phyloP scores from a whole-genome alignment of 2,329 filamentous ascomycete species.

The Rhynchosporium graminicola region DNA sequence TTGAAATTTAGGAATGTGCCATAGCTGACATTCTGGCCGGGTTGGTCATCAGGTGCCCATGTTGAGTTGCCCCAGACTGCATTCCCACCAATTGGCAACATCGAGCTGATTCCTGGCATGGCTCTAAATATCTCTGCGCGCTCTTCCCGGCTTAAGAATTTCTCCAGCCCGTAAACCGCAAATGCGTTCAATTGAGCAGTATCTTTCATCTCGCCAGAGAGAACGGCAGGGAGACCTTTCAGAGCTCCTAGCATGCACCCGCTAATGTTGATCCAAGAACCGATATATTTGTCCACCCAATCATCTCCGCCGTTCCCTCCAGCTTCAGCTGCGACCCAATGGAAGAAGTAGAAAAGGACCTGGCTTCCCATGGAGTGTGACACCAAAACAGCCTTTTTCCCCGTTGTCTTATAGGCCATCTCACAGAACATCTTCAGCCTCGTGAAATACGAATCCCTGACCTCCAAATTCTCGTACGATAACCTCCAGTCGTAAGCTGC shows the following conservation, averaged over 20 bases:
- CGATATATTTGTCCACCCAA: conserved; percentile 90
- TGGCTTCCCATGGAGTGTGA: conserved; percentile 99
- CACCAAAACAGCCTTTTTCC: conserved; percentile 79
- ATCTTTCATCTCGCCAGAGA: conserved; percentile 98
- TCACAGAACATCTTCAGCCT: conserved; percentile 89
- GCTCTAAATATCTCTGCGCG: conserved; percentile 91
- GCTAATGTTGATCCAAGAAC: conserved; percentile 97
- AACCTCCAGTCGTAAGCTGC: conserved; percentile 89
- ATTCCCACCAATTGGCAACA: conserved; percentile 92
- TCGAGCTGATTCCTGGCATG: conserved; percentile 95
- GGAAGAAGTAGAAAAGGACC: conserved; percentile 79
- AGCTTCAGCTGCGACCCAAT: conserved; percentile 75
- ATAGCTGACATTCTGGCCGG: conserved; percentile 70
- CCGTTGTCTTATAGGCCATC: conserved; percentile 69
- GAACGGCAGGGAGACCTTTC: conserved; percentile 85
- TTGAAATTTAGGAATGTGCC: conserved; percentile 87
- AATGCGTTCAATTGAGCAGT: conserved; percentile 96
- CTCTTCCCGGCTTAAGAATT: conserved; percentile 88
- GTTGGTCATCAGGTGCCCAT: conserved; percentile 84
- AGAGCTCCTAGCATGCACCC: conserved; percentile 96
- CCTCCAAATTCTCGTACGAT: conserved; percentile 85
- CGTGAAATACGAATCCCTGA: conserved; percentile 91
- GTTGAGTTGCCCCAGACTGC: conserved; percentile 90
- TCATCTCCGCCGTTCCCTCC: conserved; percentile 79
- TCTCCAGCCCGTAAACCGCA: conserved; percentile 94